Percentiles rank a stretch among this genome's conserved stretches.
phyloP scores from a whole-genome alignment of 2,329 filamentous ascomycete species.

The Trichoderma sp. region DNA sequence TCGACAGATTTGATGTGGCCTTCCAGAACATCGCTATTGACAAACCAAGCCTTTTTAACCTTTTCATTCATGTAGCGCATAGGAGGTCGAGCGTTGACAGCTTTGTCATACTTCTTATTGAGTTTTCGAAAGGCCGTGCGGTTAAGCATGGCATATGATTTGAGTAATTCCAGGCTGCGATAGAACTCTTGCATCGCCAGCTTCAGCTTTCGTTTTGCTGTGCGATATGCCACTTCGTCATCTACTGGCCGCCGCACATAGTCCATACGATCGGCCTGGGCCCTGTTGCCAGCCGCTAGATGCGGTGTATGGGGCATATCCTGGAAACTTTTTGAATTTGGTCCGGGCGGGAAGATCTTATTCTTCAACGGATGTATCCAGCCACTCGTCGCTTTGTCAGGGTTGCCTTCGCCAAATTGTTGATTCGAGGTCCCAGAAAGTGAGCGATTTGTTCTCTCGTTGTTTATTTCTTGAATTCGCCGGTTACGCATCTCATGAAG shows the following conservation, averaged over 20 bases:
- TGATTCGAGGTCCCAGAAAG: neutral
- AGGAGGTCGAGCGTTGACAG: conserved; percentile 71
- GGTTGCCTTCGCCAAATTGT: conserved; percentile 25
- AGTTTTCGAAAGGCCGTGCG: conserved; percentile 93
- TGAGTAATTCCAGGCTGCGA: conserved; percentile 83
- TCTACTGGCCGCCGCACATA: conserved; percentile 49
- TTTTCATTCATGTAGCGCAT: conserved; percentile 86
- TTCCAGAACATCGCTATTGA: conserved; percentile 82
- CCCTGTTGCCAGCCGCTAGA: conserved; percentile 30
- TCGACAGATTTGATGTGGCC: conserved; percentile 77
- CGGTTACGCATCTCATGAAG: conserved; percentile 90
- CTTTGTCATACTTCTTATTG: conserved; percentile 98
- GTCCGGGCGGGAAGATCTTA: conserved; percentile 54
- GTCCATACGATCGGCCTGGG: conserved; percentile 40
- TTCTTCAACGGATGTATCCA: conserved; percentile 55
- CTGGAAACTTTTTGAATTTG: conserved; percentile 59
- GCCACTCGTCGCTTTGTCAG: conserved; percentile 31
- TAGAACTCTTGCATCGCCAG: conserved; percentile 91
- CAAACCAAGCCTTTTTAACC: conserved; percentile 87
- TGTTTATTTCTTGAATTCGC: conserved; percentile 67
- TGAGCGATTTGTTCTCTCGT: conserved; percentile 35
- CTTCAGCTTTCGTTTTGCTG: conserved; percentile 89
- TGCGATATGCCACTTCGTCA: conserved; percentile 72
- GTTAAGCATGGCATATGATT: conserved; percentile 87
- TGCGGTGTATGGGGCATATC: conserved; percentile 52